Evolutionary conservation across 176 grass and related monocot species (phyloP).

Genomic region (Cenchrus purpureus): DNA sequence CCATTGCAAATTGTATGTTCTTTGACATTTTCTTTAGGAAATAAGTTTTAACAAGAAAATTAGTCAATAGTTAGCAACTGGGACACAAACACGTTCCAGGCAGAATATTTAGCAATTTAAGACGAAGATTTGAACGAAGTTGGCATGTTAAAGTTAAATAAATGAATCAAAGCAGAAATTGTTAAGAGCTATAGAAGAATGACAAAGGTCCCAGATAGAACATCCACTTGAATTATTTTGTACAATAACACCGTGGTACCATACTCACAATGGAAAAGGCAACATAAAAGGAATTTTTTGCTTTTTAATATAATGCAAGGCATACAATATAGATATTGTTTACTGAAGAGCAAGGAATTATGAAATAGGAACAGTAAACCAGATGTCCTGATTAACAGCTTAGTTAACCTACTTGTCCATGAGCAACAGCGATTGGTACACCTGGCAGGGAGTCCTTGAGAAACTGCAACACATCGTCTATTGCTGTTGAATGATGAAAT

Average conservation of each 20-base stretch:
- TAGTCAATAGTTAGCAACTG: slow-evolving; percentile 30
- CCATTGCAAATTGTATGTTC: slow-evolving; percentile 77
- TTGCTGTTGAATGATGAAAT: slow-evolving; percentile 61
- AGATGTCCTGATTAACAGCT: slow-evolving; percentile 25
- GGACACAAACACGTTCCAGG: slow-evolving; percentile 13
- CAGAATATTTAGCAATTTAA: slow-evolving; percentile 25
- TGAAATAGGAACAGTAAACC: slow-evolving; percentile 21
- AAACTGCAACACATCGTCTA: slow-evolving; percentile 82
- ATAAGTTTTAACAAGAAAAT: slow-evolving; percentile 21
- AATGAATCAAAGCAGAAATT: slow-evolving; percentile 16
- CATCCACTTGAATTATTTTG: slow-evolving; percentile 8
- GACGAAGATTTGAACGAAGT: neutral
- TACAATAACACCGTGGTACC: slow-evolving; percentile 1
- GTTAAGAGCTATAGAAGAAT: slow-evolving; percentile 3
- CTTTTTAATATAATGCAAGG: slow-evolving; percentile 8
- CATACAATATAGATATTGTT: slow-evolving; percentile 17
- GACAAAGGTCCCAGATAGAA: neutral
- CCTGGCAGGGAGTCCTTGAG: slow-evolving; percentile 65
- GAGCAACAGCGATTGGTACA: slow-evolving; percentile 76
- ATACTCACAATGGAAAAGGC: slow-evolving; percentile 25
- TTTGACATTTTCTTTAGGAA: slow-evolving; percentile 74
- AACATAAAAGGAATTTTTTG: slow-evolving; percentile 6
- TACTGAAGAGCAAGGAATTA: neutral
- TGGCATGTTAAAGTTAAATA: slow-evolving; percentile 10
- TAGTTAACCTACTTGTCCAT: slow-evolving; percentile 78